Evolutionary conservation across 495 filamentous ascomycete species (phyloP), one percentile per base, ranked within the genome.

Genomic region (Penicillium paxilli): DNA sequence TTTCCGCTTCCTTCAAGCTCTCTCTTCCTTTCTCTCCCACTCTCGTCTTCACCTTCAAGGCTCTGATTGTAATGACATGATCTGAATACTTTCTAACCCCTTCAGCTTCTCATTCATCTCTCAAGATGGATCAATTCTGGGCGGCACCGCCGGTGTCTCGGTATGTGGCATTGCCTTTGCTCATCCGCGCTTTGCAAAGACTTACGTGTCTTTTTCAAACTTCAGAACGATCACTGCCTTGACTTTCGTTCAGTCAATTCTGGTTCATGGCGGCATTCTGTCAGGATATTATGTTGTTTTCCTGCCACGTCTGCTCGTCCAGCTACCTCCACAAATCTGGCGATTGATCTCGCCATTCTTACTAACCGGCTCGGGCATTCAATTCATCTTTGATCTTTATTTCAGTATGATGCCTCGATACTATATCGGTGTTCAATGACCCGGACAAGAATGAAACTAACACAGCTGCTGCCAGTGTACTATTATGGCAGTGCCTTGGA

Each of bases 341-440:
- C 78, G 87, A 26, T 62, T 91, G 2, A 69, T 85, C 30, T 87
- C 89, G 10, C 74, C 80, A 35, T 96, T 95, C 72, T 69, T 92
- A 32, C 66, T 96, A 50, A 92, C 87, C 11, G 78, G 83, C 25
- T 73, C 78, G 14, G 53, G 80, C 26, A 61, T 93, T 47, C 69
- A 67, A 41, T 87, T 96, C 44, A 53, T 96, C 30, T 76, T 95
- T 64, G 91, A 97, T 71, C 86, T 92, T 22, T 94, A 91, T 72
- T 89, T 92, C 64, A 67, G 88, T 91, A 82, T 65, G 83, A 47
- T 48, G 44, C 51, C 46, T 62, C 41, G 44, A 49, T 52, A 23
- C 40, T 62, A 40, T 30, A 53, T 51, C 56, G 50, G 47, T 44
- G 44, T 48, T 33, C 5, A 5, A 20, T 57, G 37, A 57, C 32